phyloP scores from a whole-genome alignment of 2,329 filamentous ascomycete genomes.

The Ascochyta fabae region DNA sequence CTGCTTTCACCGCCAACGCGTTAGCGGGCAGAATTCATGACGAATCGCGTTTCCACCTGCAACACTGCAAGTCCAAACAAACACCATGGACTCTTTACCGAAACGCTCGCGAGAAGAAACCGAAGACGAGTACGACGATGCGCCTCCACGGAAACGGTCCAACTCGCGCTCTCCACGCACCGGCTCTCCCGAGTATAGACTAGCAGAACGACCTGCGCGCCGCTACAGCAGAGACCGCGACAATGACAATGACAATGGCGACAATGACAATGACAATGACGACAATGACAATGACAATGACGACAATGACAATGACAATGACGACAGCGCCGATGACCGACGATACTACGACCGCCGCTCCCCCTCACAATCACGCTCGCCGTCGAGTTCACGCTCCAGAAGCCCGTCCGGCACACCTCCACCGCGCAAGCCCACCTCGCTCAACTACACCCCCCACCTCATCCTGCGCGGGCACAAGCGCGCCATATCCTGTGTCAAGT shows the following conservation, averaged over 20 bases:
- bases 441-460: conserved; percentile 74
- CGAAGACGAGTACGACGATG: conserved; percentile 35
- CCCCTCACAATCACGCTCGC: conserved; percentile 27
- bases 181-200: conserved; percentile 27
- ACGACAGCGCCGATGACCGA: conserved; percentile 41
- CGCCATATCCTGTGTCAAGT: conserved; percentile 82
- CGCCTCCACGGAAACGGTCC: conserved; percentile 44
- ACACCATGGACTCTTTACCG: conserved; percentile 26
- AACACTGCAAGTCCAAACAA: conserved; percentile 25
- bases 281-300: conserved; percentile 28
- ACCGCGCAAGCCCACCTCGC: conserved; percentile 58
- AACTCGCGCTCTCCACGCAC: conserved; percentile 36
- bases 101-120: conserved; percentile 40
- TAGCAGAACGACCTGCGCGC: conserved; percentile 42
- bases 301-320: conserved; percentile 36
- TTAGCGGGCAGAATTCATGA: conserved; percentile 21
- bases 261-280: conserved; percentile 26
- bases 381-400: conserved; percentile 25
- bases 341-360: conserved; percentile 34
- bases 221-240: conserved; percentile 44
- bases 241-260: conserved; percentile 25
- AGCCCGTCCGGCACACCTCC: conserved; percentile 44
- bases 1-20: conserved; percentile 19
- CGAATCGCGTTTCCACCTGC: conserved; percentile 10
- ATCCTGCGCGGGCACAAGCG: conserved; percentile 78